phyloP scores from a whole-genome alignment of 2,329 filamentous ascomycete genomes.

The Waltergamsia citrina region DNA sequence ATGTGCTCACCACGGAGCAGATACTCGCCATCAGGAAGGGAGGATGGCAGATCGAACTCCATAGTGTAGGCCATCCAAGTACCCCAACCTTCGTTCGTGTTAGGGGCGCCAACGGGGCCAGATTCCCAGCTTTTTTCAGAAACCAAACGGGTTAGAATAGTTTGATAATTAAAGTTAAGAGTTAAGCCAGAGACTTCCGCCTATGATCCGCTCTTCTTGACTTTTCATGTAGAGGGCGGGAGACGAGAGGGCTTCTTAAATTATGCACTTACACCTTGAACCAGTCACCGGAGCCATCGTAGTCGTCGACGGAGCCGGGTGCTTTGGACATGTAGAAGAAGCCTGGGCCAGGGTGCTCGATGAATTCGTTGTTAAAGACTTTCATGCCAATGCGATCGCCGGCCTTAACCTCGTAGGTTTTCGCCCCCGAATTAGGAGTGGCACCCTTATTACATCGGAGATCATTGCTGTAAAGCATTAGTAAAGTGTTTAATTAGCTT shows the following conservation, averaged over 20 bases:
- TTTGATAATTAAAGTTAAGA: no score
- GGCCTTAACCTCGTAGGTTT: constrained; percentile 32
- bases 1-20: constrained; percentile 35
- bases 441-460: constrained; percentile 28
- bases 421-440: constrained; percentile 17
- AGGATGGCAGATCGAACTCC: constrained; percentile 30
- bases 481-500: constrained; percentile 8
- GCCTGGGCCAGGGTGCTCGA: constrained; percentile 34
- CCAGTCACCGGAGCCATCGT: constrained; percentile 34
- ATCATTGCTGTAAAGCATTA: constrained; percentile 12
- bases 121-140: constrained; percentile 14
- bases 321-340: constrained; percentile 9
- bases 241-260: constrained; percentile 30
- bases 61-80: constrained; percentile 28
- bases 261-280: constrained; percentile 33
- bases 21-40: constrained; percentile 30
- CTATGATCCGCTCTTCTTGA: no score
- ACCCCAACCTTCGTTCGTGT: constrained; percentile 13
- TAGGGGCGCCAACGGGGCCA: constrained; percentile 15
- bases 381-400: constrained; percentile 40
- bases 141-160: no score
- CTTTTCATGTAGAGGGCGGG: no score
- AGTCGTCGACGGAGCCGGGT: constrained; percentile 21
- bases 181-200: no score
- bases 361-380: constrained; percentile 37